Percentiles rank a stretch among this genome's conserved stretches.
phyloP scores from a whole-genome alignment of 2,329 filamentous ascomycete species.

The Aspergillus fructus region DNA sequence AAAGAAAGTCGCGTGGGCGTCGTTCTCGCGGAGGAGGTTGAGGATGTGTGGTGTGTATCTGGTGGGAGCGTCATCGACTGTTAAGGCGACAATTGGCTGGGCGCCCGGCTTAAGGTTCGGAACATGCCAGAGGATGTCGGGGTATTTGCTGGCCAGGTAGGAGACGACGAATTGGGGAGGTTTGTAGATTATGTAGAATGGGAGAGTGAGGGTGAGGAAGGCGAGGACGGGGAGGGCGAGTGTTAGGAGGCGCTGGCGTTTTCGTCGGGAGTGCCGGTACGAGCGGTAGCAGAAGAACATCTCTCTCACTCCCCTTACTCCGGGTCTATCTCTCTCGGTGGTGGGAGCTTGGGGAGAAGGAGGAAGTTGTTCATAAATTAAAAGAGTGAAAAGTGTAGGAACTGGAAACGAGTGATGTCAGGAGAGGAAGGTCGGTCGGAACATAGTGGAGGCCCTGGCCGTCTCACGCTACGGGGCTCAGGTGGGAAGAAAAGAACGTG shows the following conservation, averaged over 20 bases:
- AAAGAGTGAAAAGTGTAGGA: background rate
- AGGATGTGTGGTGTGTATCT: slow-evolving; percentile 69
- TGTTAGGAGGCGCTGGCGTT: slow-evolving; percentile 25
- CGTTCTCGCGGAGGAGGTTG: slow-evolving; percentile 62
- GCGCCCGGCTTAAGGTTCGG: slow-evolving; percentile 42
- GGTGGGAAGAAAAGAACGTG: background rate
- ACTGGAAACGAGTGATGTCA: background rate
- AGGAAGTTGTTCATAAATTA: background rate
- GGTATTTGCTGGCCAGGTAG: slow-evolving; percentile 70
- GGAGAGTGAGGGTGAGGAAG: slow-evolving; percentile 33
- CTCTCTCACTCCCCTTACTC: background rate
- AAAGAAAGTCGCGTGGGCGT: slow-evolving; percentile 80
- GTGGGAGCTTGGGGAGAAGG: background rate
- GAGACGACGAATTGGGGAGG: slow-evolving; percentile 70
- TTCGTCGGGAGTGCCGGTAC: slow-evolving; percentile 17
- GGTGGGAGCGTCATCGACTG: slow-evolving; percentile 83
- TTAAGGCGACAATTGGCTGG: slow-evolving; percentile 72
- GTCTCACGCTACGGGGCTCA: background rate
- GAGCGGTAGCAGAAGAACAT: slow-evolving; percentile 17
- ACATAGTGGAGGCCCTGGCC: background rate
- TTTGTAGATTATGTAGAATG: slow-evolving; percentile 74
- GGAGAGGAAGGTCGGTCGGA: background rate
- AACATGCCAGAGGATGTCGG: slow-evolving; percentile 76
- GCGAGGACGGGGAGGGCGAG: slow-evolving; percentile 34
- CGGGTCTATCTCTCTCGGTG: background rate